Evolutionary conservation across 2,329 filamentous ascomycete genomes (phyloP).

Genomic region (Plenodomus tracheiphilus): DNA sequence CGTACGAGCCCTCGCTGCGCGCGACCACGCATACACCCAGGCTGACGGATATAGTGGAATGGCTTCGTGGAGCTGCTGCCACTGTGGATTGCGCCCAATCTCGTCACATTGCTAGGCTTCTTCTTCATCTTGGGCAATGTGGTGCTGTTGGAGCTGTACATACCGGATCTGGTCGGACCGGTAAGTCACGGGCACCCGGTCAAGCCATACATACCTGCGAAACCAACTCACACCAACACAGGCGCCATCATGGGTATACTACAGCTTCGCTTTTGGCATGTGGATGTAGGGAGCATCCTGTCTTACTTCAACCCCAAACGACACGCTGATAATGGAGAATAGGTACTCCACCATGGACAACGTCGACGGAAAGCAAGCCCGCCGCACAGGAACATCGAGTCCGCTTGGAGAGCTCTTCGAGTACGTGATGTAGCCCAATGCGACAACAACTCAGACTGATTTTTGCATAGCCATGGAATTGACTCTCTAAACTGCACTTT

Average conservation of each 20-base stretch:
- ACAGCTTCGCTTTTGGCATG: conserved; percentile 90
- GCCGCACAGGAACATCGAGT: conserved; percentile 91
- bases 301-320: background rate
- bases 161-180: conserved; percentile 89
- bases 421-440: conserved; percentile 48
- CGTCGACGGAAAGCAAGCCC: conserved; percentile 95
- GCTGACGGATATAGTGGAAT: conserved; percentile 75
- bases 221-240: conserved; percentile 43
- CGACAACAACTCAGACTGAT: conserved; percentile 30
- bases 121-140: conserved; percentile 91
- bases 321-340: conserved; percentile 15
- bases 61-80: conserved; percentile 88
- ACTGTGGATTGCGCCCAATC: conserved; percentile 95
- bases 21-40: conserved; percentile 18
- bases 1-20: conserved; percentile 60
- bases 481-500: conserved; percentile 97
- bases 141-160: conserved; percentile 70
- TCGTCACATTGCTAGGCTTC: conserved; percentile 95
- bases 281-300: conserved; percentile 70
- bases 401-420: conserved; percentile 96
- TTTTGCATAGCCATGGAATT: conserved; percentile 73
- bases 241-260: conserved; percentile 91
- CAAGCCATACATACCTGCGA: background rate
- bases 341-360: conserved; percentile 97
- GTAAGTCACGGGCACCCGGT: conserved; percentile 55